Percentiles rank a stretch among this genome's conserved stretches.
Conservation (phyloP, 2,329 filamentous ascomycete species). For the Sporothrix schenckii region DNA sequence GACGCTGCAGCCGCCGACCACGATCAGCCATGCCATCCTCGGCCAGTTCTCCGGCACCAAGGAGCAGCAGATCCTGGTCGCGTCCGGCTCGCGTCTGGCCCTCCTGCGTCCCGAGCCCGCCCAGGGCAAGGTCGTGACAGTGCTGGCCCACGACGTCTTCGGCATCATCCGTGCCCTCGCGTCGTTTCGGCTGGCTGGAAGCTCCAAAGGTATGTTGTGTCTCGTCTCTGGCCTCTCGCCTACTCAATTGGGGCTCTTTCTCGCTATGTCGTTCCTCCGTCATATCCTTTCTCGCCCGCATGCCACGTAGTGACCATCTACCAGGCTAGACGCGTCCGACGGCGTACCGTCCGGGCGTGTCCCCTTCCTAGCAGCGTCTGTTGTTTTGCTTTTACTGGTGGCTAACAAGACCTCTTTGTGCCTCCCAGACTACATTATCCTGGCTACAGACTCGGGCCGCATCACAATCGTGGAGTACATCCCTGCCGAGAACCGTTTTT, state of each 20-base stretch:
- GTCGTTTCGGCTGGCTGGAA: constrained; percentile 88
- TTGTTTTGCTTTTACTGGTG: not conserved
- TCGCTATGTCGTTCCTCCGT: not conserved
- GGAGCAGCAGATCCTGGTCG: constrained; percentile 96
- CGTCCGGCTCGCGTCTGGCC: constrained; percentile 84
- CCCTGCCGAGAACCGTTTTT: constrained; percentile 82
- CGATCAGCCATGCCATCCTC: constrained; percentile 85
- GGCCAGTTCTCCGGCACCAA: constrained; percentile 96
- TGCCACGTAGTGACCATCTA: constrained; percentile 73
- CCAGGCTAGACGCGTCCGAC: constrained; percentile 42
- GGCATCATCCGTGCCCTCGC: constrained; percentile 90
- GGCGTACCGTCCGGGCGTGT: not conserved
- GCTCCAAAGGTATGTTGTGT: constrained; percentile 82
- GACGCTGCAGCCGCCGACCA: constrained; percentile 89
- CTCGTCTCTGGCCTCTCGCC: constrained; percentile 26
- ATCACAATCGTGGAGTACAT: constrained; percentile 94
- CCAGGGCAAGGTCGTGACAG: constrained; percentile 80
- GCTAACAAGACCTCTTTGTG: constrained; percentile 6
- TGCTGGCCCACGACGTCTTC: constrained; percentile 92
- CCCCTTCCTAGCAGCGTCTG: constrained; percentile 1
- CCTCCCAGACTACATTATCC: constrained; percentile 82
- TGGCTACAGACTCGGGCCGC: constrained; percentile 92
- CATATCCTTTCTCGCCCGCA: constrained; percentile 78
- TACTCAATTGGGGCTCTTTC: not conserved
- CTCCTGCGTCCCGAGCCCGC: constrained; percentile 83